A percentile compares a stretch with the other conserved stretches of the same genome.
Evolutionary conservation across 257 asterid species (phyloP).

Genomic region (Mentha longifolia): DNA sequence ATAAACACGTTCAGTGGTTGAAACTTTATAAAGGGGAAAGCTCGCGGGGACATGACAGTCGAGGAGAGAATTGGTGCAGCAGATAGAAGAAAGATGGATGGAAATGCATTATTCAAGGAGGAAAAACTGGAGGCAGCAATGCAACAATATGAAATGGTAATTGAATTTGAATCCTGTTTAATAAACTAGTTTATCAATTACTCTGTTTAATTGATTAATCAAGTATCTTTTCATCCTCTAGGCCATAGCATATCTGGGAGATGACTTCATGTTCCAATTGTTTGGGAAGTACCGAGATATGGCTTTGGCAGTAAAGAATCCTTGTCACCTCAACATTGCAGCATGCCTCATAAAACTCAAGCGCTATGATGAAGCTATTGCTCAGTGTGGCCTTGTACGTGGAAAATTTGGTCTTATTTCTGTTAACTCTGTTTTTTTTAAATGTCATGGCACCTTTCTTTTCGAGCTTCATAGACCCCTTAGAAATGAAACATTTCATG

Average conservation of each 20-base stretch:
- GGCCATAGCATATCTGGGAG: constrained; percentile 99
- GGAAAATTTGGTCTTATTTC: constrained; percentile 18
- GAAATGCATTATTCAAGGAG: constrained; percentile 83
- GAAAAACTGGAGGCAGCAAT: constrained; percentile 92
- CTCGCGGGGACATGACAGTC: constrained; percentile 98
- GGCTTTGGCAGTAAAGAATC: constrained; percentile 98
- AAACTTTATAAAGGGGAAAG: constrained; percentile 69
- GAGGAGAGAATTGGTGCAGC: constrained; percentile 98
- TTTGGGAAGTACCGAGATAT: constrained; percentile 92
- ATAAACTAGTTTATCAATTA: constrained; percentile 6
- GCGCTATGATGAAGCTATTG: constrained; percentile 88
- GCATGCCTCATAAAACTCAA: constrained; percentile 91
- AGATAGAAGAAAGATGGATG: constrained; percentile 96
- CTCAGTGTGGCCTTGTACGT: constrained; percentile 88
- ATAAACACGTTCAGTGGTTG: constrained; percentile 26
- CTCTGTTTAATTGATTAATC: constrained; percentile 1
- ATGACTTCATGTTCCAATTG: constrained; percentile 97
- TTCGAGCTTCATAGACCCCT: constrained; percentile 11
- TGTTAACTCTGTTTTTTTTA: constrained; percentile 1
- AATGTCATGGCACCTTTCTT: constrained; percentile 22
- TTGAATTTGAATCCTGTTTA: neutral
- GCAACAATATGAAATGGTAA: constrained; percentile 98
- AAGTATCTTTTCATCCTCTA: constrained; percentile 34
- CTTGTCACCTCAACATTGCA: constrained; percentile 95
- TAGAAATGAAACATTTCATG: neutral